phyloP scores from a whole-genome alignment of 208 protist genomes.

The Crithidia bombi region DNA sequence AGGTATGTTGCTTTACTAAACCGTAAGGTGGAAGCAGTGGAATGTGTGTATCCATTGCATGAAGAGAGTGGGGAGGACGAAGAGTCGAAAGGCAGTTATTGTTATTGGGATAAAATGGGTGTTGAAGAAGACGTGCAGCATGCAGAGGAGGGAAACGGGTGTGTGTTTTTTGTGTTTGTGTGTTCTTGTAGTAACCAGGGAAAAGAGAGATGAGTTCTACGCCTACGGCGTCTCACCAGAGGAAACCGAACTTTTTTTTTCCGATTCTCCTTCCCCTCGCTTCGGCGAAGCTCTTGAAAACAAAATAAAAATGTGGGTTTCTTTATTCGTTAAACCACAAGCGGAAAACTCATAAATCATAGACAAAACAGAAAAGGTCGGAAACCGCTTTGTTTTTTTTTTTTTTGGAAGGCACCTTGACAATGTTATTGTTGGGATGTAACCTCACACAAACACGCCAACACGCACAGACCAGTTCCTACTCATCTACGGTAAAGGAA shows the following conservation, averaged over 20 bases:
- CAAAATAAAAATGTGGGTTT: slow-evolving; percentile 1
- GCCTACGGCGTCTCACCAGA: too few species aligned
- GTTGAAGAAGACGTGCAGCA: neutral
- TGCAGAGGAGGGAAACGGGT: neutral
- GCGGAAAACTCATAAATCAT: neutral
- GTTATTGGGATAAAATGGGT: neutral
- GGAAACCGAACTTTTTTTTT: too few species aligned
- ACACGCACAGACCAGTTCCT: neutral
- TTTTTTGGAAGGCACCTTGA: too few species aligned
- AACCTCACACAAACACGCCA: neutral
- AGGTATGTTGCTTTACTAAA: too few species aligned
- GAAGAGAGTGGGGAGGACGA: too few species aligned
- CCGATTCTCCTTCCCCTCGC: too few species aligned
- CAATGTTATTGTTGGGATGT: too few species aligned
- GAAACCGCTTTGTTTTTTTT: neutral
- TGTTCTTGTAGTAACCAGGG: too few species aligned
- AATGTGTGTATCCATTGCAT: too few species aligned
- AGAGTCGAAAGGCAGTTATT: neutral
- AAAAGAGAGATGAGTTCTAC: too few species aligned
- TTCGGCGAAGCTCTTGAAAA: neutral
- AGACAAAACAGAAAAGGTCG: slow-evolving; percentile 5
- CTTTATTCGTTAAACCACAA: neutral
- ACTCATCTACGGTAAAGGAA: slow-evolving; percentile 25
- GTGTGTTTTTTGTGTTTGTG: too few species aligned
- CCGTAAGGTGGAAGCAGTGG: too few species aligned